Evolutionary conservation across 306 rosid genomes (phyloP).

Genomic region (Delonix regia): DNA sequence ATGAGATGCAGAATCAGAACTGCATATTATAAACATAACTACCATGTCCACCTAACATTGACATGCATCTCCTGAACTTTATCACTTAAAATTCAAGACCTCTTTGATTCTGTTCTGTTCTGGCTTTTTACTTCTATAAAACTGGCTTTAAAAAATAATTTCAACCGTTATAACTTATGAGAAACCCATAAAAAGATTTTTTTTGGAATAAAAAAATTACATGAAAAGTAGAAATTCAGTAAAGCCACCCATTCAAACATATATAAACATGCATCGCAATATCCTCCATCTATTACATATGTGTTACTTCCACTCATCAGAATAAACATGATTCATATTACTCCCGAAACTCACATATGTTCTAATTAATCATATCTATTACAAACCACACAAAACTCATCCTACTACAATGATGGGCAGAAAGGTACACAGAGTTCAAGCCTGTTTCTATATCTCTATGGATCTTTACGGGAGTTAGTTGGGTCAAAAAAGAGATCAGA

Average conservation of each 20-base stretch:
- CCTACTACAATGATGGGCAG: neutral
- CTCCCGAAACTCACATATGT: neutral
- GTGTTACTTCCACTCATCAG: neutral
- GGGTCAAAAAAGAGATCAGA: slow-evolving; percentile 1
- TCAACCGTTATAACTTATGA: too few relatives aligned
- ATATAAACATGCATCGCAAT: neutral
- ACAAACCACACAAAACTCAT: neutral
- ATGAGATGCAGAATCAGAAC: neutral
- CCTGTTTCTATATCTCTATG: neutral
- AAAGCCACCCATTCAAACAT: neutral
- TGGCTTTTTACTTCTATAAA: neutral
- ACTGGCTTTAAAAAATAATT: neutral
- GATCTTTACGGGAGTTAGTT: neutral
- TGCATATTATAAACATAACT: neutral
- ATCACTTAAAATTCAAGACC: neutral
- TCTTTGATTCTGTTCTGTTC: neutral
- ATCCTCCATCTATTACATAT: neutral
- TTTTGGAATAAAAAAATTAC: too few relatives aligned
- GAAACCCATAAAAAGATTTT: too few relatives aligned
- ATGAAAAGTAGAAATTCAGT: neutral
- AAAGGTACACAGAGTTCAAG: neutral
- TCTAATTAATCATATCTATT: neutral
- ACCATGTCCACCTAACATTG: neutral
- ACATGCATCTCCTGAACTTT: slow-evolving; percentile 6
- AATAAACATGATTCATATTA: slow-evolving; percentile 17